These are phyloP conservation scores for Saccharomycopsis olivae DNA, from an alignment of 805 yeast species.

Conservation along the genomic window DNA sequence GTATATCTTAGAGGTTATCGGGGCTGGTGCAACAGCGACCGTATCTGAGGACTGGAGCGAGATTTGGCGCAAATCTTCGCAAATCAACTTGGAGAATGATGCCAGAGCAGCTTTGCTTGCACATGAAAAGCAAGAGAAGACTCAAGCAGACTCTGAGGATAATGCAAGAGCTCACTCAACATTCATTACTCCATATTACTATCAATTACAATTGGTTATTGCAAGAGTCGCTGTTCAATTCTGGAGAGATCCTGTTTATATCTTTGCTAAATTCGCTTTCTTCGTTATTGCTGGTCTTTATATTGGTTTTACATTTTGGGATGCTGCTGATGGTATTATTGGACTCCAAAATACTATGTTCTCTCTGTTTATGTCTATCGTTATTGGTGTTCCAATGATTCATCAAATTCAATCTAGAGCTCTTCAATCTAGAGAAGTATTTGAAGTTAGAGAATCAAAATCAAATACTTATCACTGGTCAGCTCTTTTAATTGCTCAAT, in stretches of 20 bases:
- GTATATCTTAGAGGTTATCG: slow-evolving; percentile 60
- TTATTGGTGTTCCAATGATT: slow-evolving; percentile 44
- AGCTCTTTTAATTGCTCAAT: slow-evolving; percentile 41
- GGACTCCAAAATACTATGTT: slow-evolving; percentile 54
- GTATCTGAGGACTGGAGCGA: slow-evolving; percentile 50
- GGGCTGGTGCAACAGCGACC: slow-evolving; percentile 62
- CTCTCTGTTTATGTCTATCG: slow-evolving; percentile 47
- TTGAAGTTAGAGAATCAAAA: slow-evolving; percentile 62
- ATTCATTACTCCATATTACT: slow-evolving; percentile 38
- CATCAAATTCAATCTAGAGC: slow-evolving; percentile 57
- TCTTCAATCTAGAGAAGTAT: slow-evolving; percentile 46
- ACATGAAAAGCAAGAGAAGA: too few species aligned
- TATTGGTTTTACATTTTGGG: slow-evolving; percentile 63
- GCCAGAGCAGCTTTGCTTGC: too few species aligned
- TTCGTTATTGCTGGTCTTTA: slow-evolving; percentile 44
- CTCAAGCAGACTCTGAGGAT: slow-evolving; percentile 11
- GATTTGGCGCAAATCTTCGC: slow-evolving; percentile 42
- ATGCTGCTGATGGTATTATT: slow-evolving; percentile 38
- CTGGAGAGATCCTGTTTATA: slow-evolving; percentile 54
- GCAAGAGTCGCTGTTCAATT: slow-evolving; percentile 33
- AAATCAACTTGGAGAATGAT: slow-evolving; percentile 28
- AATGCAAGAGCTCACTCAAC: slow-evolving; percentile 20
- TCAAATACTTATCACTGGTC: slow-evolving; percentile 72
- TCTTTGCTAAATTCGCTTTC: slow-evolving; percentile 47
- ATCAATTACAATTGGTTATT: slow-evolving; percentile 33